These are phyloP conservation scores for Solanum rostratum DNA, from an alignment of 257 asterid species.

Conservation along the genomic window DNA sequence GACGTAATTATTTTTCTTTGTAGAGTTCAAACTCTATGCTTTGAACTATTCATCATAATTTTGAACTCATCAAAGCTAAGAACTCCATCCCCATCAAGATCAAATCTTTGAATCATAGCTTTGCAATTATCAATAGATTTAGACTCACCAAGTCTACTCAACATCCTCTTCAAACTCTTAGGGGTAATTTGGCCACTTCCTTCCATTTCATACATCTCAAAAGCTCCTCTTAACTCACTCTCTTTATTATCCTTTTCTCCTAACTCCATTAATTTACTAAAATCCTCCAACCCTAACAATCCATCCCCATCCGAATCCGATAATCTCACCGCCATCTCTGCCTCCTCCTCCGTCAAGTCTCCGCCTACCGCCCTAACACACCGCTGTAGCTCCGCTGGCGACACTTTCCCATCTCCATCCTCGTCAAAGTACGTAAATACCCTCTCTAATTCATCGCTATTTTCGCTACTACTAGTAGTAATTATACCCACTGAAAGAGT, in stretches of 20 bases:
- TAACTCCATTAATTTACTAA: conserved; percentile 24
- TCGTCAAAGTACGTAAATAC: conserved; percentile 1
- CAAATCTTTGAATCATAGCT: conserved; percentile 38
- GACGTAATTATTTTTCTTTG: not conserved
- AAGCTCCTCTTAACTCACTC: conserved; percentile 31
- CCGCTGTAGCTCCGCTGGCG: not conserved
- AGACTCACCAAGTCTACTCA: conserved; percentile 46
- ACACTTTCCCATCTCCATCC: not conserved
- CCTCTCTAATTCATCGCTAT: not conserved
- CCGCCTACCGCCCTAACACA: not conserved
- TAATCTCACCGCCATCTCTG: conserved; percentile 25
- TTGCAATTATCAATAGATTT: conserved; percentile 34
- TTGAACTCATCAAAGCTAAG: conserved; percentile 47
- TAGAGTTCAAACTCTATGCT: not conserved
- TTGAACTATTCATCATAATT: conserved; percentile 28
- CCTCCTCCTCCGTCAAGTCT: conserved; percentile 24
- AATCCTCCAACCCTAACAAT: conserved; percentile 36
- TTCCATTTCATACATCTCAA: conserved; percentile 46
- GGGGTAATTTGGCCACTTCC: conserved; percentile 53
- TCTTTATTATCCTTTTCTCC: conserved; percentile 30
- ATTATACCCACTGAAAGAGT: not conserved
- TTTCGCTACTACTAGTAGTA: not conserved
- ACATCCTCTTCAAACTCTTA: conserved; percentile 42
- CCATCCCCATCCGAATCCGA: conserved; percentile 54
- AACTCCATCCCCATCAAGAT: conserved; percentile 48